phyloP scores from a whole-genome alignment of 441 rosid genomes.

The Manihot esculenta region DNA sequence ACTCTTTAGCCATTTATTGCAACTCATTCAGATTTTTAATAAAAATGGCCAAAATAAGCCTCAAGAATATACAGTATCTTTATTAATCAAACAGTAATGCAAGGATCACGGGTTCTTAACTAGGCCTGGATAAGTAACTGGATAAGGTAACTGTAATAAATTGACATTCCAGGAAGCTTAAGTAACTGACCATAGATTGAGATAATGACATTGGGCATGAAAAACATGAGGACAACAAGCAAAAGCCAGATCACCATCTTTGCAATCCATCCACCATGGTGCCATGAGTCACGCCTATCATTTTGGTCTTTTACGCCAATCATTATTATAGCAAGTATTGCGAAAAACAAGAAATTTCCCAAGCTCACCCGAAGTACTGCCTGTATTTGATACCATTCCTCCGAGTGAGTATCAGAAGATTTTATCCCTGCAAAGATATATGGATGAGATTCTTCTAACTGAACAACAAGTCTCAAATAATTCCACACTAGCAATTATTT shows the following conservation, averaged over 20 bases:
- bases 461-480: neutral
- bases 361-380: slow-evolving; percentile 97
- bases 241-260: slow-evolving; percentile 87
- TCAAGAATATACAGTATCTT: neutral
- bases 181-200: slow-evolving; percentile 66
- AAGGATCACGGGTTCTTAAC: neutral
- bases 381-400: slow-evolving; percentile 86
- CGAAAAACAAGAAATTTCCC: slow-evolving; percentile 86
- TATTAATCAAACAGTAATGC: neutral
- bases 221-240: slow-evolving; percentile 90
- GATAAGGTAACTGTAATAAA: neutral
- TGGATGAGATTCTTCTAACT: neutral
- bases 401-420: slow-evolving; percentile 51
- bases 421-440: slow-evolving; percentile 65
- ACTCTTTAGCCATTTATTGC: neutral
- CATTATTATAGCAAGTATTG: slow-evolving; percentile 74
- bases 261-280: slow-evolving; percentile 89
- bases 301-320: slow-evolving; percentile 93
- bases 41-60: neutral
- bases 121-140: neutral
- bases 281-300: slow-evolving; percentile 91
- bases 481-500: neutral
- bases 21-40: neutral
- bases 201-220: slow-evolving; percentile 69
- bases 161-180: slow-evolving; percentile 15